phyloP scores from a whole-genome alignment of 148 eudicot genomes.

The Heliamphora exappendiculata region DNA sequence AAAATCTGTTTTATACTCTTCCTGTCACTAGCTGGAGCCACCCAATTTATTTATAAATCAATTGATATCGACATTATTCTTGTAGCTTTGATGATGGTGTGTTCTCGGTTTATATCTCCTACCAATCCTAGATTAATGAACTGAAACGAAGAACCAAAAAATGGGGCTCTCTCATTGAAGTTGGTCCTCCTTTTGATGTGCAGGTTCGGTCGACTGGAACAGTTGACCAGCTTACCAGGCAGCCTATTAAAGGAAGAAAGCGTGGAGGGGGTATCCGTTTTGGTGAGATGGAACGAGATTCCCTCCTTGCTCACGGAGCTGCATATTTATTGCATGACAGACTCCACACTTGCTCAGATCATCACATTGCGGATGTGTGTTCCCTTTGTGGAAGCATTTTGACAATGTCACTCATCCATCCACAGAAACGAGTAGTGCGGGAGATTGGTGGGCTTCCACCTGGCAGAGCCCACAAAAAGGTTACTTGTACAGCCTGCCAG shows the following conservation, averaged over 20 bases:
- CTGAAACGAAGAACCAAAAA: neutral
- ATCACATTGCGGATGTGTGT: constrained; percentile 88
- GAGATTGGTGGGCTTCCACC: constrained; percentile 65
- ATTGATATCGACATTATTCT: neutral
- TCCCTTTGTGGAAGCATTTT: constrained; percentile 88
- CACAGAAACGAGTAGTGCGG: constrained; percentile 32
- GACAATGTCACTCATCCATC: constrained; percentile 45
- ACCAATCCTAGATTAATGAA: neutral
- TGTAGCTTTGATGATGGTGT: neutral
- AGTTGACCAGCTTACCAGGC: constrained; percentile 73
- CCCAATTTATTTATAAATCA: neutral
- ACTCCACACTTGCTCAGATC: constrained; percentile 78
- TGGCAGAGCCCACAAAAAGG: constrained; percentile 53
- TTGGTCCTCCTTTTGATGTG: neutral
- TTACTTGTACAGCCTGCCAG: constrained; percentile 58
- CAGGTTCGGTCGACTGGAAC: constrained; percentile 93
- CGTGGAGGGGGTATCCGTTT: constrained; percentile 92
- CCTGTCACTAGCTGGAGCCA: neutral
- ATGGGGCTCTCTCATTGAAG: neutral
- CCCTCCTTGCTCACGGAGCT: constrained; percentile 93
- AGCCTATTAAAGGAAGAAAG: constrained; percentile 94
- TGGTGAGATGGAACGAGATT: constrained; percentile 97
- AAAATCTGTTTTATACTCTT: neutral
- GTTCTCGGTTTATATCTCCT: neutral
- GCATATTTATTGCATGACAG: constrained; percentile 82